Percentiles rank a stretch among this genome's conserved stretches.
Evolutionary conservation across 129 eudicot species (phyloP).

Genomic region (Dittrichia graveolens): DNA sequence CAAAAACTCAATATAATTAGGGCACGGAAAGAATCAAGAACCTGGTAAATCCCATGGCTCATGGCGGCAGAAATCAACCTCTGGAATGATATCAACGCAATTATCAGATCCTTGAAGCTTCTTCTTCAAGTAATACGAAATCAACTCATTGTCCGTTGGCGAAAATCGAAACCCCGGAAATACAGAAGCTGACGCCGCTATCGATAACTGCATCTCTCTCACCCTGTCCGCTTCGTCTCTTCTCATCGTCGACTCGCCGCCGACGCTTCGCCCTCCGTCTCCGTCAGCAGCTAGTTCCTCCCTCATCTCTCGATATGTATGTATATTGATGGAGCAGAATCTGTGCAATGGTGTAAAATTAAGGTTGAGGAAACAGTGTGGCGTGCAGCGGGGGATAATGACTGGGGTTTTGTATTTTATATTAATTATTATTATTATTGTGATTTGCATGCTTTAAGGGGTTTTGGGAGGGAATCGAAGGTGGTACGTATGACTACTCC

Average conservation of each 20-base stretch:
- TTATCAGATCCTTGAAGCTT: constrained; percentile 64
- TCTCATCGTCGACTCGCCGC: constrained; percentile 11
- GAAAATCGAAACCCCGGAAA: constrained; percentile 91
- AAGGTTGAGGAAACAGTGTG: constrained; percentile 14
- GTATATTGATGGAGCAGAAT: neutral
- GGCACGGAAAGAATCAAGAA: constrained; percentile 9
- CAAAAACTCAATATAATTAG: neutral
- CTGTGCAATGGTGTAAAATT: neutral
- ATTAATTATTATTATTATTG: neutral
- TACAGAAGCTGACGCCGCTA: constrained; percentile 58
- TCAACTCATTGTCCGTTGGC: constrained; percentile 84
- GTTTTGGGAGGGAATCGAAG: neutral
- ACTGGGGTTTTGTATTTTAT: neutral
- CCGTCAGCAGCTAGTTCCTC: neutral
- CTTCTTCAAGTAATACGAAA: constrained; percentile 62
- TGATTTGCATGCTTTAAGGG: neutral
- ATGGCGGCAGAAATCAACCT: constrained; percentile 69
- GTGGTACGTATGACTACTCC: neutral
- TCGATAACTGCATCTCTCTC: constrained; percentile 56
- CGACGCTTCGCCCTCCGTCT: neutral
- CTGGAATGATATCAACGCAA: constrained; percentile 65
- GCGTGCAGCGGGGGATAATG: constrained; percentile 22
- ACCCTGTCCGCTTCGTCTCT: constrained; percentile 25
- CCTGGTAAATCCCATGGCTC: constrained; percentile 99
- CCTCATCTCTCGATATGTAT: neutral